A percentile compares a stretch with the other conserved stretches of the same genome.
These are phyloP conservation scores for Pseudognaphalium luteoalbum DNA, from an alignment of 129 eudicot species.

Conservation along the genomic window DNA sequence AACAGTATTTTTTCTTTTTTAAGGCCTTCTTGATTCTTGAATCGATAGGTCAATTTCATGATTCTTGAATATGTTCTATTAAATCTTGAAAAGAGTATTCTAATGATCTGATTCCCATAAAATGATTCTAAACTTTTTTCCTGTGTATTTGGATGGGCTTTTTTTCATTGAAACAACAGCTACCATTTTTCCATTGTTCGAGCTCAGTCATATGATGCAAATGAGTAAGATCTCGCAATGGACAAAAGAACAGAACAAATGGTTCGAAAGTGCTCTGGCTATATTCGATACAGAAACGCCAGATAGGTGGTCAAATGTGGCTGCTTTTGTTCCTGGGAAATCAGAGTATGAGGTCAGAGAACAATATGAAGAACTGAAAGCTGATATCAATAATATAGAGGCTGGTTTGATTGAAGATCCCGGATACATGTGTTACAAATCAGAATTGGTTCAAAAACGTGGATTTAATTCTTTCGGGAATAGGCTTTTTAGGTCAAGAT, in stretches of 20 bases:
- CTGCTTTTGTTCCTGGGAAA: constrained; percentile 83
- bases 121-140: constrained; percentile 17
- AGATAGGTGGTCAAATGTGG: constrained; percentile 72
- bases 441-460: constrained; percentile 54
- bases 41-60: constrained; percentile 38
- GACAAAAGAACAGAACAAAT: constrained; percentile 92
- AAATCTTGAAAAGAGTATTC: constrained; percentile 36
- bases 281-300: constrained; percentile 72
- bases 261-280: constrained; percentile 83
- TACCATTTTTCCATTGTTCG: constrained; percentile 39
- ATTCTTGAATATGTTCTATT: constrained; percentile 42
- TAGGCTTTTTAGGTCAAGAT: constrained; percentile 49
- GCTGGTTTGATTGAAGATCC: constrained; percentile 78
- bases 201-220: constrained; percentile 46
- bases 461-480: constrained; percentile 44
- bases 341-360: constrained; percentile 72
- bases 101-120: constrained; percentile 36
- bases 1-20: constrained; percentile 23
- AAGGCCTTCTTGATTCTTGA: constrained; percentile 46
- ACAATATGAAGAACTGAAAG: constrained; percentile 68
- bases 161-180: background rate
- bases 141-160: constrained; percentile 11
- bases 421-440: constrained; percentile 47
- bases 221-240: constrained; percentile 54
- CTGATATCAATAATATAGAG: constrained; percentile 79